phyloP scores from a whole-genome alignment of 129 eudicot genomes.

The Silybum marianum region DNA sequence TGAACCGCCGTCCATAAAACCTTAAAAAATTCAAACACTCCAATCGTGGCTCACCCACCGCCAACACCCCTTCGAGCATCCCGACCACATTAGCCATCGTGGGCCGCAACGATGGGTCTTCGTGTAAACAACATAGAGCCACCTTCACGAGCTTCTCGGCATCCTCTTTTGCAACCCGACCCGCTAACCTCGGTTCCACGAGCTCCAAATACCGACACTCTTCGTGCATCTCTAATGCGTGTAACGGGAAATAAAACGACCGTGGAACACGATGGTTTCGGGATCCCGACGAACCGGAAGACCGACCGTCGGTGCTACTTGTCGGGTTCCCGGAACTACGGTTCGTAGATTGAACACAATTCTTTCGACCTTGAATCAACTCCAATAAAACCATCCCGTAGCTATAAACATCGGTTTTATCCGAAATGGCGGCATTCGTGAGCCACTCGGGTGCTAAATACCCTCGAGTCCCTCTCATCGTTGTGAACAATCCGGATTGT shows the following conservation, averaged over 20 bases:
- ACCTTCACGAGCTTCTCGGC: conserved; percentile 73
- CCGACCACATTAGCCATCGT: conserved; percentile 71
- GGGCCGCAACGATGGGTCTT: conserved; percentile 78
- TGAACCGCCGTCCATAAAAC: conserved; percentile 73
- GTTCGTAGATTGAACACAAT: conserved; percentile 46
- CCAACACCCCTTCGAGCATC: conserved; percentile 68
- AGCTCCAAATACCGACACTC: conserved; percentile 69
- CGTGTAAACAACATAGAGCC: conserved; percentile 86
- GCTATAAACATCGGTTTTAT: conserved; percentile 88
- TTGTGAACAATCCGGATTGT: conserved; percentile 75
- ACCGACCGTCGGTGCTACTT: conserved; percentile 35
- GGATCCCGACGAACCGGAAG: conserved; percentile 36
- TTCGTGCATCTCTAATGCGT: conserved; percentile 87
- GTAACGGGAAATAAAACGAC: conserved; percentile 62
- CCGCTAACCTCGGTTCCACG: conserved; percentile 62
- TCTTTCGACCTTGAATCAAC: conserved; percentile 76
- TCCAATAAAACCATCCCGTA: conserved; percentile 88
- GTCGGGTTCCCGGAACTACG: conserved; percentile 40
- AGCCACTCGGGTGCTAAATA: conserved; percentile 97
- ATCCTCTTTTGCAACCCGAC: conserved; percentile 58
- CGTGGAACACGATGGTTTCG: conserved; percentile 13
- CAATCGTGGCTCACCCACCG: conserved; percentile 51
- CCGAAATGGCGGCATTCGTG: conserved; percentile 76
- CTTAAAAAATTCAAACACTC: conserved; percentile 71
- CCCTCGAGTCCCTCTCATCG: conserved; percentile 94